These are phyloP conservation scores for Kregervanrija delftensis DNA, from an alignment of 805 yeast genomes.

Conservation along the genomic window DNA sequence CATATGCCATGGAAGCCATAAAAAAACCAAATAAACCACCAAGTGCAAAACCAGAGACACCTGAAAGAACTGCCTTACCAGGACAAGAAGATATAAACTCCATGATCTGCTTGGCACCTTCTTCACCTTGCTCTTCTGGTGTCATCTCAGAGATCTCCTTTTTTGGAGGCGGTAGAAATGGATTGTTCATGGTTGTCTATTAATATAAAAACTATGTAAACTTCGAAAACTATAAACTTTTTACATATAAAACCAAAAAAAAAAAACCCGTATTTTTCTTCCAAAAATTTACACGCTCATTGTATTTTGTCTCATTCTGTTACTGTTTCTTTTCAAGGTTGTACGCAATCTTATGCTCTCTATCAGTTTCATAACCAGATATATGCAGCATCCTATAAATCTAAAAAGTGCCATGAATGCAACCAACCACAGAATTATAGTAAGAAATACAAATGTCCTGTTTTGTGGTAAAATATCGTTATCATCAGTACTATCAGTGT, in stretches of 20 bases:
- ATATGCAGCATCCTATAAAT: slow-evolving; percentile 66
- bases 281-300: neutral
- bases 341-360: slow-evolving; percentile 14
- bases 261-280: neutral
- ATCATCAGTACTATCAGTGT: slow-evolving; percentile 25
- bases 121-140: slow-evolving; percentile 88
- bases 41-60: slow-evolving; percentile 86
- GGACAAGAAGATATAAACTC: slow-evolving; percentile 89
- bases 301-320: slow-evolving; percentile 7
- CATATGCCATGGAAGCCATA: slow-evolving; percentile 87
- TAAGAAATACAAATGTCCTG: slow-evolving; percentile 61
- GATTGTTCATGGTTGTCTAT: slow-evolving; percentile 21
- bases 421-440: slow-evolving; percentile 87
- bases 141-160: slow-evolving; percentile 65
- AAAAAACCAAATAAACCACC: slow-evolving; percentile 95
- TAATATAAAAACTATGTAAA: no score
- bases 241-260: neutral
- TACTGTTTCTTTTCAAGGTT: slow-evolving; percentile 12
- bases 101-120: slow-evolving; percentile 79
- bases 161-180: slow-evolving; percentile 34
- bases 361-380: slow-evolving; percentile 33
- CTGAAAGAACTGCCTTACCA: slow-evolving; percentile 86
- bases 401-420: slow-evolving; percentile 85
- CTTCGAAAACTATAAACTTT: no score
- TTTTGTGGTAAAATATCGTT: slow-evolving; percentile 27